phyloP scores from a whole-genome alignment of 2,329 filamentous ascomycete genomes.

The Aspergillus brunneoviolaceus region DNA sequence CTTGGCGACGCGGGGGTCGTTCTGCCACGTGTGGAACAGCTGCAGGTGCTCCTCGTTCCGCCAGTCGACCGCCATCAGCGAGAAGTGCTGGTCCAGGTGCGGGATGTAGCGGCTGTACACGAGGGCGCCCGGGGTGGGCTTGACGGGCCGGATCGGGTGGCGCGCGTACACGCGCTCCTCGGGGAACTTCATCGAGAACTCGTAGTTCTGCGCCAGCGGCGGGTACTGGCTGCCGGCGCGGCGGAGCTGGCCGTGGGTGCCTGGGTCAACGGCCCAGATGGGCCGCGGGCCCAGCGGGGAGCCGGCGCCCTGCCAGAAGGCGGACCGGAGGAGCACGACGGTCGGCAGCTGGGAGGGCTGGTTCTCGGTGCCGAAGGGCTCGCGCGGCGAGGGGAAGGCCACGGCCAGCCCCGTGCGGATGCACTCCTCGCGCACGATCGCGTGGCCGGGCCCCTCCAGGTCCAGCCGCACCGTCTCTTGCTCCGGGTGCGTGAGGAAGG shows the following conservation, averaged over 20 bases:
- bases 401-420: constrained; percentile 34
- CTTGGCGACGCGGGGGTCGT: constrained; percentile 75
- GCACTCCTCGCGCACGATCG: constrained; percentile 46
- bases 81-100: constrained; percentile 73
- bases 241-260: constrained; percentile 29
- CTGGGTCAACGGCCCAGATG: constrained; percentile 57
- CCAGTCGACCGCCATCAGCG: constrained; percentile 72
- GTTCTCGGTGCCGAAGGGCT: constrained; percentile 22
- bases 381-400: constrained; percentile 22
- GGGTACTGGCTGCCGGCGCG: constrained; percentile 29
- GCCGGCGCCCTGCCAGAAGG: constrained; percentile 70
- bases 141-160: constrained; percentile 70
- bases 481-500: constrained; percentile 32
- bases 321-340: constrained; percentile 51
- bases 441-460: constrained; percentile 30
- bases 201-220: constrained; percentile 37
- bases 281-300: constrained; percentile 66
- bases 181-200: constrained; percentile 46
- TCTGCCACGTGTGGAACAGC: constrained; percentile 78
- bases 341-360: constrained; percentile 26
- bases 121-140: constrained; percentile 67
- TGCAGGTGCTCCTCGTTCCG: constrained; percentile 62
- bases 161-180: constrained; percentile 56
- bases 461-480: constrained; percentile 37
- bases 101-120: constrained; percentile 79